Conservation (phyloP, 2,329 filamentous ascomycete genomes). For the Xylaria sp. region DNA sequence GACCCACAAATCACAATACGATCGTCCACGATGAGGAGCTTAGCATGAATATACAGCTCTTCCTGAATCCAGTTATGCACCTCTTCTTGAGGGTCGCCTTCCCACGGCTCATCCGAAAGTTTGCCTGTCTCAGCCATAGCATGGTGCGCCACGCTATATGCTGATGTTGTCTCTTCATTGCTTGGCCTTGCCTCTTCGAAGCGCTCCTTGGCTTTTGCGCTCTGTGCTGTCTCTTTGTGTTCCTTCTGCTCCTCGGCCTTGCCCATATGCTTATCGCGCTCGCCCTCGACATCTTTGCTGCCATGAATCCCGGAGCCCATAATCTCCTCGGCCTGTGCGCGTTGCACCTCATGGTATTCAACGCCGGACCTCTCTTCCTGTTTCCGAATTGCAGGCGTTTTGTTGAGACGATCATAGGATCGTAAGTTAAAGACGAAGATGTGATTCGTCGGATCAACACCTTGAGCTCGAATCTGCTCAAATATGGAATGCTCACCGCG, state of each 20-base stretch:
- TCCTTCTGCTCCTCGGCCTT: conserved; percentile 51
- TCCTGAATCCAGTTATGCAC: conserved; percentile 93
- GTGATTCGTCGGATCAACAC: conserved; percentile 80
- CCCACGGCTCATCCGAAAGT: conserved; percentile 78
- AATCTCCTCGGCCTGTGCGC: conserved; percentile 87
- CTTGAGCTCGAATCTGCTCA: conserved; percentile 76
- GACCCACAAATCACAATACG: conserved; percentile 84
- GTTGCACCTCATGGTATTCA: conserved; percentile 85
- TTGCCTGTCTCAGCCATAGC: conserved; percentile 77
- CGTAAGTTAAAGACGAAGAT: conserved; percentile 95
- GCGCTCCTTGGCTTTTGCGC: conserved; percentile 58
- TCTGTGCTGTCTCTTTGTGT: conserved; percentile 49
- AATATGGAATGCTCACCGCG: conserved; percentile 93
- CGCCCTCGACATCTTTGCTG: conserved; percentile 55
- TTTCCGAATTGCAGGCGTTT: conserved; percentile 76
- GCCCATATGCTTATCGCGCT: conserved; percentile 62
- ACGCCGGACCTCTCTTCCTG: conserved; percentile 85
- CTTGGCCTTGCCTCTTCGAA: conserved; percentile 62
- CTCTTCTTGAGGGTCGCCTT: conserved; percentile 78
- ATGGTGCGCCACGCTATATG: conserved; percentile 74
- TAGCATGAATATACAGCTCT: conserved; percentile 94
- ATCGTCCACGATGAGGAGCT: conserved; percentile 90
- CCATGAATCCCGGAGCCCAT: conserved; percentile 80
- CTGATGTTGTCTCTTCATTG: conserved; percentile 51
- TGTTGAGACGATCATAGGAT: conserved; percentile 91